These are phyloP conservation scores for Penicillium malachiteum DNA, from an alignment of 495 filamentous ascomycete genomes.

Conservation along the genomic window DNA sequence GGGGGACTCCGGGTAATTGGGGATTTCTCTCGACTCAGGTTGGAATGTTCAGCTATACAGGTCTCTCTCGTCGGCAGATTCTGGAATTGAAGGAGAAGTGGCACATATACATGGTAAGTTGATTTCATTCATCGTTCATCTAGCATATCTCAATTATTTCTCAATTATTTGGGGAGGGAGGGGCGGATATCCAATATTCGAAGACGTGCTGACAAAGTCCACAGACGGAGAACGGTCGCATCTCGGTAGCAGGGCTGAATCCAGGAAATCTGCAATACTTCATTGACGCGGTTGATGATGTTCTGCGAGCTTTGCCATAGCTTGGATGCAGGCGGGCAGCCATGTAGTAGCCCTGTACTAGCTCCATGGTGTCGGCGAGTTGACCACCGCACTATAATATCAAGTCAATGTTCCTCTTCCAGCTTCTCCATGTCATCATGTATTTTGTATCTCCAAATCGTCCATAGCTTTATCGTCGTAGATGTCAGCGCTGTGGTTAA, in stretches of 20 bases:
- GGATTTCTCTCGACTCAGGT: not conserved
- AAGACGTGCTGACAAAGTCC: not conserved
- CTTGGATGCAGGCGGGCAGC: not conserved
- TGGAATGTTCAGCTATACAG: conserved; percentile 5
- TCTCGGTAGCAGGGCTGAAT: conserved; percentile 1
- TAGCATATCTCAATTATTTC: not conserved
- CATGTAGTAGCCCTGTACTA: not conserved
- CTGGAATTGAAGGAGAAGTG: not conserved
- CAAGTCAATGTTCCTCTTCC: no score
- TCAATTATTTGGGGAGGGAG: not conserved
- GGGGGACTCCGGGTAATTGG: not conserved
- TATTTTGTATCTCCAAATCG: no score
- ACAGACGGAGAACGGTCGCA: not conserved
- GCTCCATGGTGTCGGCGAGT: no score
- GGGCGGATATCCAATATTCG: not conserved
- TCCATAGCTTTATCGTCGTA: no score
- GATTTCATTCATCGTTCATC: not conserved
- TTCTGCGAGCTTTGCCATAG: not conserved
- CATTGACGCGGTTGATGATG: conserved; percentile 2
- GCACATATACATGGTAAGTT: conserved; percentile 3
- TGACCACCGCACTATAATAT: no score
- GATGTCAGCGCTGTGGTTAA: no score
- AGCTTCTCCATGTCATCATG: no score
- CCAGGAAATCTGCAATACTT: not conserved
- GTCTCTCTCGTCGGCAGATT: not conserved